Evolutionary conservation across 768 basidiomycete species (phyloP).

Genomic region (Kwoniella newhampshirensis): DNA sequence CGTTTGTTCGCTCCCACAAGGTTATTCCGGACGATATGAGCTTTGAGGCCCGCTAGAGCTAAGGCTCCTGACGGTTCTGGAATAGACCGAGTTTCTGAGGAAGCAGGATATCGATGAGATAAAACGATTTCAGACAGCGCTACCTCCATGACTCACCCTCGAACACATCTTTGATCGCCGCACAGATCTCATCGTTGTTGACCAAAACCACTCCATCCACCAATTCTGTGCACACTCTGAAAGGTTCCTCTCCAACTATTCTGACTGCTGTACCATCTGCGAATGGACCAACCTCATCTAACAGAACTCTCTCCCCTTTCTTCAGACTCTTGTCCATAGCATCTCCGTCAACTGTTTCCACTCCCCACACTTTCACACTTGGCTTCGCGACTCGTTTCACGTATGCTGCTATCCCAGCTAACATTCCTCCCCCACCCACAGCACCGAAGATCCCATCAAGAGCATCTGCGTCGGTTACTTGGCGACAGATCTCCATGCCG

Average conservation of each 20-base stretch:
- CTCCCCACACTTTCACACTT: constrained; percentile 74
- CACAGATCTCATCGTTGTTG: constrained; percentile 94
- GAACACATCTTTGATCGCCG: constrained; percentile 97
- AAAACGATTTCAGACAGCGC: constrained; percentile 5
- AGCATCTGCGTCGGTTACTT: constrained; percentile 67
- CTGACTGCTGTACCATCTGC: constrained; percentile 97
- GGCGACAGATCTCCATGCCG: constrained; percentile 92
- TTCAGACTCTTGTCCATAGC: constrained; percentile 83
- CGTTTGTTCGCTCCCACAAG: constrained; percentile 78
- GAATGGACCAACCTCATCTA: constrained; percentile 91
- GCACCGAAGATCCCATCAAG: constrained; percentile 83
- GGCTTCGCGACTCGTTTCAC: constrained; percentile 89
- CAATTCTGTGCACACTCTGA: constrained; percentile 81
- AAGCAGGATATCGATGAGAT: neutral
- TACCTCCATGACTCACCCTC: constrained; percentile 68
- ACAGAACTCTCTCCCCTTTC: constrained; percentile 74
- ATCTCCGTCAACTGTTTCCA: constrained; percentile 93
- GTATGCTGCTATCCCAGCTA: constrained; percentile 87
- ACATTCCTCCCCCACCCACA: constrained; percentile 91
- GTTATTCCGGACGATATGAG: constrained; percentile 75
- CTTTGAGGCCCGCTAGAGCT: constrained; percentile 86
- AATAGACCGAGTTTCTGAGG: constrained; percentile 84
- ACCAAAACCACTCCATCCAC: constrained; percentile 80
- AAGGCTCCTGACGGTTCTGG: constrained; percentile 96
- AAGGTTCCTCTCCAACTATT: constrained; percentile 90